Evolutionary conservation across 2,329 filamentous ascomycete species (phyloP).

Genomic region (Dissoconium aciculare): DNA sequence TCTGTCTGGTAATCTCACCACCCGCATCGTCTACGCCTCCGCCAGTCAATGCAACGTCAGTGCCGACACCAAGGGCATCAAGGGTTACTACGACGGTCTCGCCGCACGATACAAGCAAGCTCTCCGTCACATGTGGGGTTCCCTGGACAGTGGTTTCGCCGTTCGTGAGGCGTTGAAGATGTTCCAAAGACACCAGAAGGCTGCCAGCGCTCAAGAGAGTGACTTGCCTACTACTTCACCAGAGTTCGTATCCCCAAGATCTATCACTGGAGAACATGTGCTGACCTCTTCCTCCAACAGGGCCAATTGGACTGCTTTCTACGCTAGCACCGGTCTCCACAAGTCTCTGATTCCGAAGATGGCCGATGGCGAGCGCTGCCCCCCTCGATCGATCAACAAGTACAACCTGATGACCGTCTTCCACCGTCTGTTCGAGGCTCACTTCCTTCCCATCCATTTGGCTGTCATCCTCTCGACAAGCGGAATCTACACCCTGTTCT

Average conservation of each 20-base stretch:
- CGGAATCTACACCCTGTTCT: conserved; percentile 43
- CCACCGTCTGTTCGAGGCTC: conserved; percentile 58
- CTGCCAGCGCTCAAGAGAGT: conserved; percentile 5
- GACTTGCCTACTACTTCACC: conserved; percentile 15
- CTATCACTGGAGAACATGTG: no score
- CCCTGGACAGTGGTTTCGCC: conserved; percentile 53
- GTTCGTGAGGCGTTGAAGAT: conserved; percentile 27
- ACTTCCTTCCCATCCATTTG: conserved; percentile 56
- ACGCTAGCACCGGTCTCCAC: conserved; percentile 19
- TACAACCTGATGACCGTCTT: conserved; percentile 43
- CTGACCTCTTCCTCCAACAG: conserved; percentile 7
- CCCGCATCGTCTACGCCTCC: conserved; percentile 49
- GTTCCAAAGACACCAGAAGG: conserved; percentile 13
- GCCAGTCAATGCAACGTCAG: conserved; percentile 61
- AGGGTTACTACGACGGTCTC: conserved; percentile 43
- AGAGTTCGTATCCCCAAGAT: conserved; percentile 12
- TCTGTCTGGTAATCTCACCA: conserved; percentile 52
- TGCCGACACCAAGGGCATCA: conserved; percentile 40
- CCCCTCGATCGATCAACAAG: conserved; percentile 21
- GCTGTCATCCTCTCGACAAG: conserved; percentile 49
- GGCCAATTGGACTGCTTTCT: conserved; percentile 20
- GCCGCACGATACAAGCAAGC: conserved; percentile 56
- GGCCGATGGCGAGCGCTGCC: conserved; percentile 8
- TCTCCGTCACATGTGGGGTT: conserved; percentile 62
- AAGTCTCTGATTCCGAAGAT: conserved; percentile 14